These are phyloP conservation scores for Raffaelea albimanens DNA, from an alignment of 2,329 filamentous ascomycete species.

Conservation along the genomic window DNA sequence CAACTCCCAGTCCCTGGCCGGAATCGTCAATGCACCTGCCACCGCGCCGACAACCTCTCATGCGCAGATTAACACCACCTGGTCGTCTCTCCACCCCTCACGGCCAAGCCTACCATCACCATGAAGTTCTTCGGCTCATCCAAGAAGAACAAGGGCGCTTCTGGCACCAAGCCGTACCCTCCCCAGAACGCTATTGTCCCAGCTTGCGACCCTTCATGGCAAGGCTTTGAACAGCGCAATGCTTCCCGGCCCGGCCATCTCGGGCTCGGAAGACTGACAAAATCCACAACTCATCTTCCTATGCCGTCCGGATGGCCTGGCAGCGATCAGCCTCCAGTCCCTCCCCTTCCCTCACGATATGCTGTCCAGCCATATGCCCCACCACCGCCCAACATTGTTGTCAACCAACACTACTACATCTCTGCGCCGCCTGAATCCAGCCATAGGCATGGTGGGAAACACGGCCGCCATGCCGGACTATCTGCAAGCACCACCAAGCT, in stretches of 20 bases:
- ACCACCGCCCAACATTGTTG: slow-evolving; percentile 31
- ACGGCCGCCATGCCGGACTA: not conserved
- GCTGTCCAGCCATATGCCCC: slow-evolving; percentile 15
- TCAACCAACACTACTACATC: slow-evolving; percentile 40
- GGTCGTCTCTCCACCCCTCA: too few species aligned
- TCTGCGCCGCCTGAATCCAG: slow-evolving; percentile 13
- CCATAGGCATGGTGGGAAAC: not conserved
- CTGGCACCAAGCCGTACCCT: too few species aligned
- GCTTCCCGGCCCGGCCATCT: not conserved
- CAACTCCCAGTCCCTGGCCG: too few species aligned
- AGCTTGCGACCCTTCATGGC: too few species aligned
- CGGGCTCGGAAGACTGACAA: not conserved
- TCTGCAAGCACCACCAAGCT: slow-evolving; percentile 18
- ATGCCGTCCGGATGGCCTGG: slow-evolving; percentile 6
- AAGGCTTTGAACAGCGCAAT: too few species aligned
- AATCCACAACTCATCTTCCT: not conserved
- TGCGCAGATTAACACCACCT: too few species aligned
- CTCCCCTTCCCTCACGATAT: too few species aligned
- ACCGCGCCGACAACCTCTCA: too few species aligned
- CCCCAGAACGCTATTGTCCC: too few species aligned
- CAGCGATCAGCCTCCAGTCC: too few species aligned
- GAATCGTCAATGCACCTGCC: too few species aligned
- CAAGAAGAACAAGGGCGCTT: not conserved
- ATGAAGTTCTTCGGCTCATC: slow-evolving; percentile 7
- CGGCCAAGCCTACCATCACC: not conserved